Conservation (phyloP, 495 filamentous ascomycete genomes). For the Thermochaetoides thermophila region DNA sequence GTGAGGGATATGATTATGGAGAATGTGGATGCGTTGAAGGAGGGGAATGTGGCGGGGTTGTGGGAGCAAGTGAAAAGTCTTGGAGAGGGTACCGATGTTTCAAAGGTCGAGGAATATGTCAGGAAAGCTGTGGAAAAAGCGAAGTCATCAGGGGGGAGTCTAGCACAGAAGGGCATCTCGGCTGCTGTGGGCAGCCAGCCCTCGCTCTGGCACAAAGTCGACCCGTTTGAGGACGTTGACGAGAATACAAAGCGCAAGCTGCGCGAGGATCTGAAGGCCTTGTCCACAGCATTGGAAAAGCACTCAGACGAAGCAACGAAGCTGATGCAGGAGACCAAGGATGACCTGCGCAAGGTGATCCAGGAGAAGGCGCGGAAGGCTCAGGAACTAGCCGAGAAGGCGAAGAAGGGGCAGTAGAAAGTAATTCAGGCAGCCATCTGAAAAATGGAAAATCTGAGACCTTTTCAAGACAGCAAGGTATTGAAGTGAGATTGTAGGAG, state of each 20-base stretch:
- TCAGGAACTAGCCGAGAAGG: constrained; percentile 25
- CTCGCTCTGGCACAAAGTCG: constrained; percentile 7
- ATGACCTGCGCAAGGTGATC: constrained; percentile 34
- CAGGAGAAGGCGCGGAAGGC: constrained; percentile 28
- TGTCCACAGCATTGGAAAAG: constrained; percentile 40
- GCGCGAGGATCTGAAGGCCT: constrained; percentile 36
- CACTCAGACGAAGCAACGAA: constrained; percentile 45
- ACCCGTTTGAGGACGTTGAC: constrained; percentile 17
- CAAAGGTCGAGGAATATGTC: constrained; percentile 43
- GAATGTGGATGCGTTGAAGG: constrained; percentile 44
- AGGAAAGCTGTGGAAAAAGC: constrained; percentile 38
- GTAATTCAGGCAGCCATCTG: no score
- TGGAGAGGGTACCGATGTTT: constrained; percentile 37
- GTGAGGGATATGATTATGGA: constrained; percentile 48
- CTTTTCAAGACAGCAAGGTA: no score
- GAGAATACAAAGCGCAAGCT: no score
- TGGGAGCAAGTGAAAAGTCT: constrained; percentile 39
- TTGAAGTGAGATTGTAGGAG: no score
- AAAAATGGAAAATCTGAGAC: no score
- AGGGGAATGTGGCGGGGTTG: constrained; percentile 40
- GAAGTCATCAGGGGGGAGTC: constrained; percentile 26
- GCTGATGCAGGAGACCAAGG: constrained; percentile 42
- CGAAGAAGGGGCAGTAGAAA: constrained; percentile 16
- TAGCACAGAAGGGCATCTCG: constrained; percentile 8
- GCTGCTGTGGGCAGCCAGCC: constrained; percentile 6